These are phyloP conservation scores for Hypoxylon lienhwacheense DNA, from an alignment of 495 filamentous ascomycete species.

Conservation along the genomic window DNA sequence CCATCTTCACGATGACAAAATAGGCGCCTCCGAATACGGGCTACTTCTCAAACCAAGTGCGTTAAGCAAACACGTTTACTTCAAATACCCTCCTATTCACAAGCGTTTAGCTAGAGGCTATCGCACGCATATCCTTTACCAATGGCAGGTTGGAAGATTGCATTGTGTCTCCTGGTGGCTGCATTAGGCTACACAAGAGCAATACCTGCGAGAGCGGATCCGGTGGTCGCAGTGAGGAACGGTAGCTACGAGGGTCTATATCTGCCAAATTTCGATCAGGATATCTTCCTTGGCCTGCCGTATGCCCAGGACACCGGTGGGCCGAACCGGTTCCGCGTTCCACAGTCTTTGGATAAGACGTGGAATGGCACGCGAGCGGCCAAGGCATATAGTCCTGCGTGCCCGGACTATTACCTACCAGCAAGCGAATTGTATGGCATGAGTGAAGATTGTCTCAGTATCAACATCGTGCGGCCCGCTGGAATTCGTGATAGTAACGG, in stretches of 20 bases:
- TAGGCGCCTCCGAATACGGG: no score
- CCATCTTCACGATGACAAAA: no score
- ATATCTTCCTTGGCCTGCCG: conserved; percentile 65
- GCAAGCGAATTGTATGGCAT: conserved; percentile 53
- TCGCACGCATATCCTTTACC: neutral
- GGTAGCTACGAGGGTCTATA: conserved; percentile 43
- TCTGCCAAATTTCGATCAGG: conserved; percentile 41
- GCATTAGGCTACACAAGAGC: neutral
- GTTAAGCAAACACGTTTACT: no score
- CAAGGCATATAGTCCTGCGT: conserved; percentile 48
- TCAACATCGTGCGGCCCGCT: conserved; percentile 65
- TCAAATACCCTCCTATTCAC: no score
- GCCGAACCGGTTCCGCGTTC: conserved; percentile 59
- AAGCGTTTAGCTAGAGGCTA: no score
- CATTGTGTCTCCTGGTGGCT: conserved; percentile 9
- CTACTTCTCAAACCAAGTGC: no score
- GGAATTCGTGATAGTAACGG: conserved; percentile 25
- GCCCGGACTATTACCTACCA: conserved; percentile 52
- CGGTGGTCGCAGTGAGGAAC: conserved; percentile 33
- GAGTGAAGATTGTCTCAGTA: conserved; percentile 66
- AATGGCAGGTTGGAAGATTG: conserved; percentile 12
- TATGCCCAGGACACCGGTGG: conserved; percentile 65
- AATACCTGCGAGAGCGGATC: conserved; percentile 8
- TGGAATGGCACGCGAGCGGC: conserved; percentile 51
- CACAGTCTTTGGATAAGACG: conserved; percentile 54